Base-by-base conservation (phyloP, 768 basidiomycete genomes). In the Leccinum imitatum region DNA sequence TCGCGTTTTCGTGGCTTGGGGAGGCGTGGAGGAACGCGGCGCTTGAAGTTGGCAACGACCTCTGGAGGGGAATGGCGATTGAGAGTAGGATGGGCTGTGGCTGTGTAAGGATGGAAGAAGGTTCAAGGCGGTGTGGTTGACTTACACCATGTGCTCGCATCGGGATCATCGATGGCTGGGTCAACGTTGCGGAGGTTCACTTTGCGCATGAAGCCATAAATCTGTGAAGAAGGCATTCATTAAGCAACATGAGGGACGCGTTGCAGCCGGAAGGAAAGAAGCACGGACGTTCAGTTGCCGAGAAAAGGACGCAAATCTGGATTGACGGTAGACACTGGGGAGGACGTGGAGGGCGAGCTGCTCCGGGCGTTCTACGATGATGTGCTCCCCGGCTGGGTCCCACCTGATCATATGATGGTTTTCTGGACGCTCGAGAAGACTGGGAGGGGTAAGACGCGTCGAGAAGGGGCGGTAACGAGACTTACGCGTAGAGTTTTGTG, bases 191-290 rank as follows among this genome's bases (percentile, higher is more conserved):
- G 89, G 67, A 95, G 82, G 80, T 95, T 95, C 73, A 96, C 91
- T 76, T 96, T 95, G 77, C 94, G 93, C 92, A 95, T 95, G 81
- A 95, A 97, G 65, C 94, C 95, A 80, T 97, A 97, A 77, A 97
- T 97, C 94, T 96, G 68, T 68, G 59, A 55, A 59, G 68, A 68
- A 54, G 58, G 58, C 33, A 55, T 64, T 64, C 60, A 67, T 69
- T 63, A 64, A 65, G 63, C 54, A 56, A 57, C 68, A 71, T 59
- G 63, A 52, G 65, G 62, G 57, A 63, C 39, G 58, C 50, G 67
- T 58, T 56, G 63, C 41, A 19, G 44, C 44, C 44, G 44, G 19
- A 46, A 46, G 41, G 69, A 62, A 59, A 69, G 72, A 64, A 70
- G 73, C 72, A 84, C 86, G 63, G 70, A 96, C 93, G 79, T 97